These are phyloP conservation scores for Sphaerosporella brunnea DNA, from an alignment of 495 filamentous ascomycete species.

Conservation along the genomic window DNA sequence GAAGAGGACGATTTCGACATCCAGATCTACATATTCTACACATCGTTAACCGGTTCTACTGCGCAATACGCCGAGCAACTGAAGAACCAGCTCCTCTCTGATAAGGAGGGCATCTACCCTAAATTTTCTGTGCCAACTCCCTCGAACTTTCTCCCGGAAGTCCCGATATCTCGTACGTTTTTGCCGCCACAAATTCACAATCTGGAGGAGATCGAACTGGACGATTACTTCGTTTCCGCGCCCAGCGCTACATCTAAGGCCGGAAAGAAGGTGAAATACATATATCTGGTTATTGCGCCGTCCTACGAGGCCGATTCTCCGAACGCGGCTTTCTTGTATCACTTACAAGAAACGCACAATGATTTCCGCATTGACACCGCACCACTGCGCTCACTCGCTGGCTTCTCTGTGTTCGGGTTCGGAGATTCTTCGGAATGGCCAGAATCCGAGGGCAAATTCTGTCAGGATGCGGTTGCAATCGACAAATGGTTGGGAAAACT, in stretches of 20 bases:
- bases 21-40: constrained; percentile 72
- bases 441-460: constrained; percentile 75
- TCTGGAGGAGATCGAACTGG: constrained; percentile 69
- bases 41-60: constrained; percentile 65
- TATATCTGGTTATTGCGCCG: constrained; percentile 71
- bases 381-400: constrained; percentile 53
- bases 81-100: constrained; percentile 22
- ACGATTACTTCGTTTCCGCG: constrained; percentile 66
- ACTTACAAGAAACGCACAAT: constrained; percentile 78
- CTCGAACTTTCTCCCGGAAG: constrained; percentile 26
- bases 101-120: constrained; percentile 15
- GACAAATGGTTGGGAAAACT: constrained; percentile 94
- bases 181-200: constrained; percentile 53
- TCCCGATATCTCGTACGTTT: constrained; percentile 25
- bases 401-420: constrained; percentile 86
- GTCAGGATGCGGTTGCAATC: constrained; percentile 69
- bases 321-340: constrained; percentile 60
- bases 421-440: constrained; percentile 86
- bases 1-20: constrained; percentile 32
- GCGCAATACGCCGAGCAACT: constrained; percentile 45
- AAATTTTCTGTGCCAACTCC: constrained; percentile 17
- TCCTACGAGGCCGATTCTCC: constrained; percentile 87
- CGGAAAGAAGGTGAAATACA: constrained; percentile 34
- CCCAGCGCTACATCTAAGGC: constrained; percentile 35
- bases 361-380: constrained; percentile 91